These are phyloP conservation scores for Beverwykella pulmonaria DNA, from an alignment of 495 filamentous ascomycete genomes.

Conservation along the genomic window DNA sequence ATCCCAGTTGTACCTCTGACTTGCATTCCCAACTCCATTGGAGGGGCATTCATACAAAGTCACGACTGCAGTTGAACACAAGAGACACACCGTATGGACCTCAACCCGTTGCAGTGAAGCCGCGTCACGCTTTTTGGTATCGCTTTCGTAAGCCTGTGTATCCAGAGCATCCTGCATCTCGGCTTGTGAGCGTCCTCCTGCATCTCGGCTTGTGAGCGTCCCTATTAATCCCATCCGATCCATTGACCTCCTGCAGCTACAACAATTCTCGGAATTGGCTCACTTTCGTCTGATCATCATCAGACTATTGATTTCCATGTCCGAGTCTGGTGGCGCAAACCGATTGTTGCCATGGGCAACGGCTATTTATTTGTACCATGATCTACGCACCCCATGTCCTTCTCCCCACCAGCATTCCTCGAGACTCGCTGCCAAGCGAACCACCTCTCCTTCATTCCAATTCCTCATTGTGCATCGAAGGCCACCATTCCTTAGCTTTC, in stretches of 20 bases:
- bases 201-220: too few relatives aligned
- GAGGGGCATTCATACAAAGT: too few relatives aligned
- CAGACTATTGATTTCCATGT: not conserved
- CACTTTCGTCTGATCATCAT: not conserved
- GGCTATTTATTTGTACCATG: slow-evolving; percentile 19
- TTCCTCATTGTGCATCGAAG: slow-evolving; percentile 20
- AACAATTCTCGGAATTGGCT: too few relatives aligned
- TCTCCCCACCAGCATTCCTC: slow-evolving; percentile 33
- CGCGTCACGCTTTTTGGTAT: not conserved
- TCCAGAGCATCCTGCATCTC: not conserved
- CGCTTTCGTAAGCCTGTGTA: not conserved
- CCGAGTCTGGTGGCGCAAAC: not conserved
- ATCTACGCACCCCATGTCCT: slow-evolving; percentile 24
- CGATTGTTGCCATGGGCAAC: slow-evolving; percentile 38
- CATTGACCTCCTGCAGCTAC: too few relatives aligned
- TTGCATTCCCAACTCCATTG: not conserved
- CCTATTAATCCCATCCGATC: too few relatives aligned
- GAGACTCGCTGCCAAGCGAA: slow-evolving; percentile 11
- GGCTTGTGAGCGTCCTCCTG: not conserved
- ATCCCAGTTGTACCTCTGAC: not conserved
- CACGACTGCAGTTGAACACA: too few relatives aligned
- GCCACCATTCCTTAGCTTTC: slow-evolving; percentile 31
- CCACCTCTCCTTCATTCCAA: slow-evolving; percentile 21
- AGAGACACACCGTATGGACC: too few relatives aligned
- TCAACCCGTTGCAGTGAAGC: too few relatives aligned